Evolutionary conservation across 1,139 yeast genomes (phyloP).

Genomic region (Pichia kudriavzevii): DNA sequence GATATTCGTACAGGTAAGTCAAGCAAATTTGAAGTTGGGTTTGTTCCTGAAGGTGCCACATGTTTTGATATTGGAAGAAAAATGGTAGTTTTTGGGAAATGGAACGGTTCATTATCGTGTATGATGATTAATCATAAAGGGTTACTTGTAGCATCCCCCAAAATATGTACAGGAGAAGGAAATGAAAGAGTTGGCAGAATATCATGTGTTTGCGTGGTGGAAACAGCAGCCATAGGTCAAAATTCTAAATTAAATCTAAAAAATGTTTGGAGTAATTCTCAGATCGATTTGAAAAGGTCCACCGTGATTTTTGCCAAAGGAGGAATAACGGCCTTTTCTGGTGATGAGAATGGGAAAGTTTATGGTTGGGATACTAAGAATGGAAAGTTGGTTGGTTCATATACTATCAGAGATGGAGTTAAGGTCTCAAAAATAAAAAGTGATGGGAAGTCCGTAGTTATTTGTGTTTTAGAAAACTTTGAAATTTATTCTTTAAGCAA

Average conservation of each 20-base stretch:
- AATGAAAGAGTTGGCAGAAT: slow-evolving; percentile 30
- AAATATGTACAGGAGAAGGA: too few relatives aligned
- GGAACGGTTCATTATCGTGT: slow-evolving; percentile 37
- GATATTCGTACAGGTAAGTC: slow-evolving; percentile 14
- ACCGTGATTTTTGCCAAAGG: slow-evolving; percentile 27
- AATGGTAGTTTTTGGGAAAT: slow-evolving; percentile 37
- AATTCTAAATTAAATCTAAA: too few relatives aligned
- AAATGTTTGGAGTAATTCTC: too few relatives aligned
- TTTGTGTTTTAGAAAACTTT: slow-evolving; percentile 19
- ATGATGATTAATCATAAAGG: slow-evolving; percentile 32
- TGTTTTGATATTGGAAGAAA: slow-evolving; percentile 22
- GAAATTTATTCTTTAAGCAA: slow-evolving; percentile 18
- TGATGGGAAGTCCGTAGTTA: slow-evolving; percentile 22
- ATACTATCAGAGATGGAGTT: neutral
- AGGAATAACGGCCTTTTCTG: slow-evolving; percentile 37
- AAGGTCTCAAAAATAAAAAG: slow-evolving; percentile 22
- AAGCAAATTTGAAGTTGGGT: slow-evolving; percentile 7
- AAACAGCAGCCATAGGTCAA: too few relatives aligned
- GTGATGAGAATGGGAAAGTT: slow-evolving; percentile 34
- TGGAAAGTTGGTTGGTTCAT: slow-evolving; percentile 6
- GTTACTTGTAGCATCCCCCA: slow-evolving; percentile 30
- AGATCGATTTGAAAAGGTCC: slow-evolving; percentile 21
- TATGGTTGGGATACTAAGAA: slow-evolving; percentile 31
- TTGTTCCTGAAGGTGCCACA: slow-evolving; percentile 26
- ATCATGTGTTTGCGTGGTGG: slow-evolving; percentile 33